A percentile compares a stretch with the other conserved stretches of the same genome.
Conservation (phyloP, 1,284 basidiomycete species). For the Abortiporus biennis region DNA sequence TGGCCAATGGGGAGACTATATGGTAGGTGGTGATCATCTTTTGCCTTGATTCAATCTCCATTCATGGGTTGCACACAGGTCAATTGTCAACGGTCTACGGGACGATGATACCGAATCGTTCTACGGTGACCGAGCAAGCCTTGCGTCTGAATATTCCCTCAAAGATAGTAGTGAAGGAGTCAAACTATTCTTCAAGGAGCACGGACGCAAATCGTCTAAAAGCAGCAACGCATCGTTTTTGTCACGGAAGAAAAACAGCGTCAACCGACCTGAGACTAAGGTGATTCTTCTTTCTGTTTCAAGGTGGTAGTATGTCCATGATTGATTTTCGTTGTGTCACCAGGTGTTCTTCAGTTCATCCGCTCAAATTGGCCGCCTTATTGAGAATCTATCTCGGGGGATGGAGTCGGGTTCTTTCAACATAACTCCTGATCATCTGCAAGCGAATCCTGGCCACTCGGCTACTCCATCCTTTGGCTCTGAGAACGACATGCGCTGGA, state of each 20-base stretch:
- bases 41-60: conserved; percentile 12
- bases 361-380: conserved; percentile 72
- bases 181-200: conserved; percentile 70
- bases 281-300: conserved; percentile 28
- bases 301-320: not conserved
- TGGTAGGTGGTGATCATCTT: conserved; percentile 43
- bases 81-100: conserved; percentile 75
- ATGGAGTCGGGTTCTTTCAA: conserved; percentile 80
- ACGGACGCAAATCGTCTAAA: conserved; percentile 58
- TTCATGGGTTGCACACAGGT: conserved; percentile 41
- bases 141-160: conserved; percentile 67
- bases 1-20: conserved; percentile 78
- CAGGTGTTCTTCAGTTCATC: conserved; percentile 78
- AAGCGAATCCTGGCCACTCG: conserved; percentile 40
- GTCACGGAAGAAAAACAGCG: conserved; percentile 47
- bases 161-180: conserved; percentile 54
- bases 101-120: conserved; percentile 68
- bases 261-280: conserved; percentile 71
- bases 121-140: conserved; percentile 61
- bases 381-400: conserved; percentile 72
- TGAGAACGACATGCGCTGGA: conserved; percentile 57
- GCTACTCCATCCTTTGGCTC: conserved; percentile 55
- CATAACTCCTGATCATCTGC: conserved; percentile 35
- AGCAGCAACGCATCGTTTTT: conserved; percentile 57
- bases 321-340: conserved; percentile 6